These are phyloP conservation scores for Niebla homalea DNA, from an alignment of 495 filamentous ascomycete genomes.

Conservation along the genomic window DNA sequence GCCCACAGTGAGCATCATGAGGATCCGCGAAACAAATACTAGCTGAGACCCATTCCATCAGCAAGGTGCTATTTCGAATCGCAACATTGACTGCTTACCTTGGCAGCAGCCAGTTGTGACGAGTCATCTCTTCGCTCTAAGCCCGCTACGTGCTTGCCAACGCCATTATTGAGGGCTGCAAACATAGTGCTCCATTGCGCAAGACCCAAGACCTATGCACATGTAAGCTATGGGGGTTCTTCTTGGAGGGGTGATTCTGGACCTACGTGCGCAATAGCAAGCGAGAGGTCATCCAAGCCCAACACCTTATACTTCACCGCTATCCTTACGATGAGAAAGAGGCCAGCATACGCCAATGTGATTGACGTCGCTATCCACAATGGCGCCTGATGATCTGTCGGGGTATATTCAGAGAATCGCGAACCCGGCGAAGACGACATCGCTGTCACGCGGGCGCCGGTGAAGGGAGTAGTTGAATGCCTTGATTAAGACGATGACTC, in stretches of 20 bases:
- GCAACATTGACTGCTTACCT: background rate
- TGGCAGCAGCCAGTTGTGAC: background rate
- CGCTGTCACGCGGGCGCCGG: background rate
- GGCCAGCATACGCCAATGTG: conserved; percentile 2
- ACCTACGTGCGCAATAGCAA: conserved; percentile 3
- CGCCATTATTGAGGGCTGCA: conserved; percentile 1
- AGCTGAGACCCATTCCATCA: background rate
- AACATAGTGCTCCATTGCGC: background rate
- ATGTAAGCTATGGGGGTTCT: background rate
- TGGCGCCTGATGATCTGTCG: conserved; percentile 1
- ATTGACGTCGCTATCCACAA: conserved; percentile 3
- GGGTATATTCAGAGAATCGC: conserved; percentile 3
- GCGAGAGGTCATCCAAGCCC: background rate
- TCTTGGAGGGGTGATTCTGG: background rate
- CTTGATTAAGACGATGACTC: background rate
- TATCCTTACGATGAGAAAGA: background rate
- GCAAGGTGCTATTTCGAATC: background rate
- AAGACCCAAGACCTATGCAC: background rate
- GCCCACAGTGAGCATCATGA: background rate
- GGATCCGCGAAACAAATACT: conserved; percentile 1
- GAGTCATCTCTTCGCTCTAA: background rate
- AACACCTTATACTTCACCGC: background rate
- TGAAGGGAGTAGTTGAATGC: background rate
- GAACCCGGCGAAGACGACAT: background rate
- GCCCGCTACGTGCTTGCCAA: background rate